Evolutionary conservation across 106 monocot species (phyloP).

Genomic region (Gastrodia elata): DNA sequence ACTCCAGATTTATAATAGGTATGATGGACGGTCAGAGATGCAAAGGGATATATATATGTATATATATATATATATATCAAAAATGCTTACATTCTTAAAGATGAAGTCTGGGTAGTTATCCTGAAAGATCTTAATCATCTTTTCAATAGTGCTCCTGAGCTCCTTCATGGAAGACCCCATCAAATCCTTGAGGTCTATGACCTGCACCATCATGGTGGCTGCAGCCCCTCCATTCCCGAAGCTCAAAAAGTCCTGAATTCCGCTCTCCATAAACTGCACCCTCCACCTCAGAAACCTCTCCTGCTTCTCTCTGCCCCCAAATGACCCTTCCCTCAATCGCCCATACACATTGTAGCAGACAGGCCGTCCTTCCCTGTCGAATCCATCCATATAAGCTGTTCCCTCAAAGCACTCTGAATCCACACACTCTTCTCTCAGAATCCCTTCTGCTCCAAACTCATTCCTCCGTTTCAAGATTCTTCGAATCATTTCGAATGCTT

Average conservation of each 20-base stretch:
- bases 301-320: slow-evolving; percentile 40
- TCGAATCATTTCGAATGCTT: slow-evolving; percentile 52
- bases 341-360: slow-evolving; percentile 55
- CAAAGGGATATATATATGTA: too few relatives aligned
- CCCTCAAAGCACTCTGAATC: slow-evolving; percentile 13
- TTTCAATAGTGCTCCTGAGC: slow-evolving; percentile 14
- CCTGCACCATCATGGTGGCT: slow-evolving; percentile 28
- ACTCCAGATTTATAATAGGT: too few relatives aligned
- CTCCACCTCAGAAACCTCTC: slow-evolving; percentile 64
- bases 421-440: slow-evolving; percentile 30
- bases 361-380: slow-evolving; percentile 37
- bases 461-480: slow-evolving; percentile 42
- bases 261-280: slow-evolving; percentile 65
- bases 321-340: slow-evolving; percentile 30
- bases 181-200: slow-evolving; percentile 40
- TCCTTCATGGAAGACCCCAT: slow-evolving; percentile 24
- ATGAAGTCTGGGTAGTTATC: slow-evolving; percentile 53
- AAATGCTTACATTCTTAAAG: slow-evolving; percentile 25
- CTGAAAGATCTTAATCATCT: slow-evolving; percentile 26
- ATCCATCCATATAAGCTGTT: slow-evolving; percentile 24
- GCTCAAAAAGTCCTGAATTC: slow-evolving; percentile 31
- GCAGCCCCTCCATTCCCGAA: slow-evolving; percentile 25
- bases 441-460: slow-evolving; percentile 31
- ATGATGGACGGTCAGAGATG: too few relatives aligned
- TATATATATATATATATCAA: too few relatives aligned